Evolutionary conservation across 805 yeast genomes (phyloP).

Genomic region (Cyberlindnera subsufficiens): DNA sequence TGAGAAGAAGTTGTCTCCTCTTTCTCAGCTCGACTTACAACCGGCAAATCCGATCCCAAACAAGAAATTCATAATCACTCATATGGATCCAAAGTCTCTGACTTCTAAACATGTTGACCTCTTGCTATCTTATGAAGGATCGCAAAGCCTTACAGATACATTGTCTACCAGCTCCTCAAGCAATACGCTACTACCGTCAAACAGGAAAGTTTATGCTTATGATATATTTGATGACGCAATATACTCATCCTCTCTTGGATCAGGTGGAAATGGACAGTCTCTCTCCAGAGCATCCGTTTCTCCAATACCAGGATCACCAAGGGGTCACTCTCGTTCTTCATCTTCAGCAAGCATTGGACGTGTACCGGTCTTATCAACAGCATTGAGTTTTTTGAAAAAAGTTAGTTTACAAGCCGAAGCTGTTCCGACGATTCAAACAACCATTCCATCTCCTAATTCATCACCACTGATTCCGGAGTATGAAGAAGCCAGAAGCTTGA

Average conservation of each 20-base stretch:
- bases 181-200: slow-evolving; percentile 12
- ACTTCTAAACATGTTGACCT: slow-evolving; percentile 14
- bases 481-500: background rate
- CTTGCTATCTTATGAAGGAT: slow-evolving; percentile 2
- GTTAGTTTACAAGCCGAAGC: slow-evolving; percentile 1
- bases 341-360: slow-evolving; percentile 16
- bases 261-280: background rate
- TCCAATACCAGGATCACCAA: background rate
- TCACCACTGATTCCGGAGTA: slow-evolving; percentile 4
- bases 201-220: slow-evolving; percentile 46
- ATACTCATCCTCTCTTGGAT: slow-evolving; percentile 28
- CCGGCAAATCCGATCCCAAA: slow-evolving; percentile 38
- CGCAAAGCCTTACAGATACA: background rate
- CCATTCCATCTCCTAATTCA: slow-evolving; percentile 5
- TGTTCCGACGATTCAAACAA: slow-evolving; percentile 1
- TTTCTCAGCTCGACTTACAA: slow-evolving; percentile 7
- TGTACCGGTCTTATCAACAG: slow-evolving; percentile 19
- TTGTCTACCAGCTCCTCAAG: slow-evolving; percentile 6
- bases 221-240: slow-evolving; percentile 65
- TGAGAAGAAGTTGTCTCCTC: background rate
- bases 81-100: slow-evolving; percentile 4
- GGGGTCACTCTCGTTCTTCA: slow-evolving; percentile 10
- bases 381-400: slow-evolving; percentile 21
- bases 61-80: slow-evolving; percentile 39
- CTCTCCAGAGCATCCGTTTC: too few relatives aligned